Base-by-base conservation (phyloP, 2,329 filamentous ascomycete species). In the Cladophialophora carrionii region DNA sequence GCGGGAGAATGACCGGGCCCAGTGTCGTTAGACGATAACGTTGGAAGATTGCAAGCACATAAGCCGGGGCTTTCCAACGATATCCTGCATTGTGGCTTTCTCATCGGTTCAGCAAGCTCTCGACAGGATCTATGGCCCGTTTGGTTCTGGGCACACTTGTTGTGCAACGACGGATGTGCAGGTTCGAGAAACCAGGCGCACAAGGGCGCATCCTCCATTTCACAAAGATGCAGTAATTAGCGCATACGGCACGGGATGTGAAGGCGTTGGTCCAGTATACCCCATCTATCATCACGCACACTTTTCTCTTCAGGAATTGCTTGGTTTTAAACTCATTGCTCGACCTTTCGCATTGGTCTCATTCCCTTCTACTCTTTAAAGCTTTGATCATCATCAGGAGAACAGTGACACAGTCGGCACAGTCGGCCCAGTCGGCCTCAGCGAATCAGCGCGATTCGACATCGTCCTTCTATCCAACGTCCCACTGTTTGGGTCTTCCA, bases 1-100 rank as follows among this genome's bases (percentile, higher is more conserved):
- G 82, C 29, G 81, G 82, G 41, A 77, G 83, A 59, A 85, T 85
- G 82, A 78, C 80, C 26, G 79, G 81, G 26, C 70, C 69, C 7
- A 69, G 66, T 58, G 70, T 72, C 37, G 61, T 72, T 22, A 58
- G 70, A 58, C 52, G 70, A 52, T 71, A 58, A 26, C 14, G 48
- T 26, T 4, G 22, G 22, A 51, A 22, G 48, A 51, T 51, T 51
- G 48, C 20, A 26, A 51, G 37, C 37, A 43, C 6, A 2, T n/a
- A 5, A n/a, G n/a, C 5, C 37, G 2, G n/a, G 37, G 37, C 1
- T n/a, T 43, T 43, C 14, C 6, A n/a, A 20, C 37, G 37, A 43
- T 20, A 43, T n/a, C n/a, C 37, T 43, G 37, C 37, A n/a, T 43
- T n/a, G n/a, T 43, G 37, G 17, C 14, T n/a, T n/a, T 43, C 14